A percentile compares a stretch with the other conserved stretches of the same genome.
phyloP scores from a whole-genome alignment of 495 filamentous ascomycete genomes.

The Evernia prunastri region DNA sequence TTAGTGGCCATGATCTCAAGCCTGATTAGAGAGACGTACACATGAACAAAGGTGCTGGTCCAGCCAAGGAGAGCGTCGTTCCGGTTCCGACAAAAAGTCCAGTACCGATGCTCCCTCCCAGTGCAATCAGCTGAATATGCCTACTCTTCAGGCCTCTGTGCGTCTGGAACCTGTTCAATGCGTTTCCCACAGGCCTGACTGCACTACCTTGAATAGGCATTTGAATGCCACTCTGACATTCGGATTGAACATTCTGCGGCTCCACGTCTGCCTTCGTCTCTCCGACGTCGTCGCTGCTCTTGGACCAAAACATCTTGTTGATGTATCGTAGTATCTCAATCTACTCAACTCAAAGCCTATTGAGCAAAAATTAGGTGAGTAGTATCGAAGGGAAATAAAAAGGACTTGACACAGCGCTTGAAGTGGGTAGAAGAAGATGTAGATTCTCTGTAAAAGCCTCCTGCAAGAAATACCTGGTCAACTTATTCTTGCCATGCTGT shows the following conservation, averaged over 20 bases:
- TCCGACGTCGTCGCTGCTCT: neutral
- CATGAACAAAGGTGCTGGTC: conserved; percentile 68
- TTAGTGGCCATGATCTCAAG: neutral
- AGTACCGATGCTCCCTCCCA: conserved; percentile 66
- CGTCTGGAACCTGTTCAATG: neutral
- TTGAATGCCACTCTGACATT: neutral
- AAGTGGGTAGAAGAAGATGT: too few species aligned
- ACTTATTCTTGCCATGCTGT: too few species aligned
- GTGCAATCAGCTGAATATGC: conserved; percentile 61
- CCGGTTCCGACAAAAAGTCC: conserved; percentile 35
- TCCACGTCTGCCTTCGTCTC: neutral
- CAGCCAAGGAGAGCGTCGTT: conserved; percentile 30
- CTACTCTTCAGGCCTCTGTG: conserved; percentile 38
- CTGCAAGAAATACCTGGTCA: too few species aligned
- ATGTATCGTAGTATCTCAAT: neutral
- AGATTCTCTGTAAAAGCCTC: too few species aligned
- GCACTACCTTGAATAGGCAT: neutral
- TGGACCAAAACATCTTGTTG: neutral
- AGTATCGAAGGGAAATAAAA: neutral
- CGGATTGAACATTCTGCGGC: neutral
- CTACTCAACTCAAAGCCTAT: neutral
- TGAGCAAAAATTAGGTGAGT: neutral
- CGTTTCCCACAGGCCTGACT: neutral
- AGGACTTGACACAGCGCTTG: too few species aligned
- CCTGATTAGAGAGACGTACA: conserved; percentile 22